Evolutionary conservation across 805 yeast genomes (phyloP), one percentile per base, ranked within the genome.

Genomic region (Myxozyma neotropica): DNA sequence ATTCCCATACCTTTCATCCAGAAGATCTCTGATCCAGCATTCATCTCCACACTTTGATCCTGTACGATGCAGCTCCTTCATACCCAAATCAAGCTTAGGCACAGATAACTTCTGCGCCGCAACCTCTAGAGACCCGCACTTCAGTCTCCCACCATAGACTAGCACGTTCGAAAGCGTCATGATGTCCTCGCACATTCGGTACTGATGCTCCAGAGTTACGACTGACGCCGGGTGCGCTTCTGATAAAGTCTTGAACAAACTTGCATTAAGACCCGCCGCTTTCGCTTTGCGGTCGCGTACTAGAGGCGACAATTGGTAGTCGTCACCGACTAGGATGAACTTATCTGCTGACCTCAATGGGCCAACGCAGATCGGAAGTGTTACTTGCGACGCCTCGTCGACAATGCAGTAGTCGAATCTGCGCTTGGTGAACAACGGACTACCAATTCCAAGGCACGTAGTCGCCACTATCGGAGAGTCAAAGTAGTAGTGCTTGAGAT

Each of bases 351-450:
- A 82, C 33, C 91, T 73, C 48, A 94, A 72, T 0, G 99, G 98
- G 0, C 98, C 99, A 29, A 94, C 72, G 67, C 95, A 88, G 4
- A 89, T 80, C 0, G 99, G 99, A 79, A 93, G 79, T 0, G 97
- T 87, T 0, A 93, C 88, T 70, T 94, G 99, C 0, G 97, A 91
- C 0, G 98, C 98, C 72, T 94, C 99, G 72, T 94, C 99, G 45
- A 94, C 81, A 43, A 94, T 91, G 70, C 97, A 95, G 70, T 88
- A 93, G 69, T 94, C 99, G 73, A 94, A 94, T 15, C 75, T 78
- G 35, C 83, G 73, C 68, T 77, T 68, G 80, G 74, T 54, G 67
- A 91, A 86, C 1, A 84, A 72, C 70, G 84, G 78, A 29, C 86
- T 89, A 36, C 75, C 79, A 17, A 90, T 80, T 0, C 96, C 92